Base-by-base conservation (phyloP, 306 rosid genomes). In the Lotus japonicus region DNA sequence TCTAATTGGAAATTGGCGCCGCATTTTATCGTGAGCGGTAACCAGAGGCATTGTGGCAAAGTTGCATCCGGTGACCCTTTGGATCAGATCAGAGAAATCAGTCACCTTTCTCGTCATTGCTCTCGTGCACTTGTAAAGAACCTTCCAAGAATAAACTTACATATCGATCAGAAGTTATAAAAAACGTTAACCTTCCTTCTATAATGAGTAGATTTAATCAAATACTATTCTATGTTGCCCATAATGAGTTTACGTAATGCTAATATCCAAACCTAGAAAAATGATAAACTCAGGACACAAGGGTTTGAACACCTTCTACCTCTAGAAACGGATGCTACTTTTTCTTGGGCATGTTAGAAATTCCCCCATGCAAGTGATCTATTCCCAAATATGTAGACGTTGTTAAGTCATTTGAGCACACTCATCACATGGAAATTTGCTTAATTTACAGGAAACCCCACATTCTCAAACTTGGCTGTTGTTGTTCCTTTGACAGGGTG, bases 401-500 rank as follows among this genome's bases (percentile, higher is more conserved):
- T 48, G 53, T 54, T 66, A 66, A 66, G 61, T 75, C 31, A 64
- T 74, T 28, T 21, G 63, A n/a, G 58, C 33, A 68, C 58, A 66
- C 51, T 70, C 28, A 17, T 14, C n/a, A 60, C 2, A 19, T 0
- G 15, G 14, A 54, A 11, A 31, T 19, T 11, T 28, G 26, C 73
- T 70, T 77, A 75, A 50, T 76, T 77, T 60, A 74, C 85, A 50
- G 83, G 33, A 49, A 64, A 76, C 36, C 66, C 81, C 59, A 49
- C 74, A 68, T 81, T 84, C 68, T 81, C 89, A 46, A 51, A 58
- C 52, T 68, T 77, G 67, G 80, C 60, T 52, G 74, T 85, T 26
- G 78, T 61, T 77, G 85, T 81, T 64, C 86, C 89, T 73, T 81
- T 68, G 55, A 75, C 73, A 66, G 59, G 15, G 23, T 75, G 66